Percentiles rank a stretch among this genome's conserved stretches.
These are phyloP conservation scores for Ramalina intermedia DNA, from an alignment of 495 filamentous ascomycete genomes.

Conservation along the genomic window DNA sequence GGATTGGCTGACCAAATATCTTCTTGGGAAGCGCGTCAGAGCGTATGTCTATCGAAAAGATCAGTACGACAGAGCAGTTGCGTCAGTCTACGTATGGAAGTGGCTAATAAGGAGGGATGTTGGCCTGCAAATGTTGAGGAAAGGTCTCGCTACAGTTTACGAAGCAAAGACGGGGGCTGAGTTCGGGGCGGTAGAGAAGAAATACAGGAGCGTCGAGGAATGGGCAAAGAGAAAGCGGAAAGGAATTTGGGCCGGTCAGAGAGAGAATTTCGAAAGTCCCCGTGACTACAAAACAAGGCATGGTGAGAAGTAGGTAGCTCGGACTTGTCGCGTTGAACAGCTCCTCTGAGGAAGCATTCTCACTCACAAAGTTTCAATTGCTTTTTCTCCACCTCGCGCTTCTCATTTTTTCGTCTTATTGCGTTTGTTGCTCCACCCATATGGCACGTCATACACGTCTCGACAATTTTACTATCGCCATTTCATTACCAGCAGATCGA, in stretches of 20 bases:
- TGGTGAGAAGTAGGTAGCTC: neutral
- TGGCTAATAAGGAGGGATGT: slow-evolving; percentile 57
- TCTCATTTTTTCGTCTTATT: too few relatives aligned
- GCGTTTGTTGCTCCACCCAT: too few relatives aligned
- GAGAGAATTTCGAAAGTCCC: slow-evolving; percentile 58
- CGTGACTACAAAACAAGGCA: slow-evolving; percentile 65
- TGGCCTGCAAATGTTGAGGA: slow-evolving; percentile 73
- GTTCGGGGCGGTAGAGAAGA: slow-evolving; percentile 53
- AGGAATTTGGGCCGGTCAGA: slow-evolving; percentile 60
- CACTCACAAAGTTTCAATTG: too few relatives aligned
- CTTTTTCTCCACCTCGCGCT: too few relatives aligned
- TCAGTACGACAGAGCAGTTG: slow-evolving; percentile 85
- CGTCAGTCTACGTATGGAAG: slow-evolving; percentile 61
- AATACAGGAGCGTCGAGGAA: slow-evolving; percentile 58
- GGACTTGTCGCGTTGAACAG: neutral
- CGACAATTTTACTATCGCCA: too few relatives aligned
- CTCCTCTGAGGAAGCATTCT: too few relatives aligned
- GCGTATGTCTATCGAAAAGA: slow-evolving; percentile 69
- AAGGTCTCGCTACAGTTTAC: slow-evolving; percentile 76
- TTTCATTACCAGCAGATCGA: too few relatives aligned
- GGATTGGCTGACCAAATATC: slow-evolving; percentile 56
- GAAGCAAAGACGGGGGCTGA: slow-evolving; percentile 80
- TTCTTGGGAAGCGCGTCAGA: slow-evolving; percentile 61
- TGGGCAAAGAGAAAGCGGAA: slow-evolving; percentile 49
- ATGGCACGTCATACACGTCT: too few relatives aligned